Evolutionary conservation across 2,329 filamentous ascomycete genomes (phyloP).

Genomic region (Cordyceps farinosa): DNA sequence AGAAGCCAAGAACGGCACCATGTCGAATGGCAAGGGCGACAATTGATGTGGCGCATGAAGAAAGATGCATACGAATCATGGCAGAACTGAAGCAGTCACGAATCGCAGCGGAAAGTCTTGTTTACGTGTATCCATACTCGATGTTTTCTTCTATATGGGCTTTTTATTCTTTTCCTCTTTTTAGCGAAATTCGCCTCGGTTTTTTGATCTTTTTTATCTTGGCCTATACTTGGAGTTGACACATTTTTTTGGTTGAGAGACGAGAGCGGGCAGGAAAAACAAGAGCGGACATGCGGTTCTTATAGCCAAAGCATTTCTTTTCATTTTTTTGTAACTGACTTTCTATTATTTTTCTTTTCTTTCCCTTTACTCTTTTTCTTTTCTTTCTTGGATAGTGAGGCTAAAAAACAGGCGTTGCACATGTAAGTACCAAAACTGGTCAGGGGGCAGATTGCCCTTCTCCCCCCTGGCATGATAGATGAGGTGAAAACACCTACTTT

Average conservation of each 20-base stretch:
- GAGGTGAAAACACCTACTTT: background rate
- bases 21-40: constrained; percentile 4
- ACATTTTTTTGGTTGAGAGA: background rate
- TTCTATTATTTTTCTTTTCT: background rate
- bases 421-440: too few species aligned
- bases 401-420: background rate
- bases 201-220: background rate
- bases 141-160: background rate
- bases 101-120: background rate
- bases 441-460: too few species aligned
- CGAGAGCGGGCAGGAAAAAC: background rate
- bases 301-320: background rate
- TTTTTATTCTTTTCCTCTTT: background rate
- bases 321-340: background rate
- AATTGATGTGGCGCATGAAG: background rate
- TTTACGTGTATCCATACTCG: background rate
- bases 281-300: background rate
- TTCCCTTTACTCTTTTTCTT: background rate
- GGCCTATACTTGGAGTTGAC: background rate
- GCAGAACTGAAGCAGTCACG: background rate
- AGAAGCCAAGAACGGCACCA: background rate
- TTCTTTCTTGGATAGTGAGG: background rate
- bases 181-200: background rate
- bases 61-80: background rate
- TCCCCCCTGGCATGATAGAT: background rate